Base-by-base conservation (phyloP, 768 basidiomycete species). In the Rhodotorula babjevae region DNA sequence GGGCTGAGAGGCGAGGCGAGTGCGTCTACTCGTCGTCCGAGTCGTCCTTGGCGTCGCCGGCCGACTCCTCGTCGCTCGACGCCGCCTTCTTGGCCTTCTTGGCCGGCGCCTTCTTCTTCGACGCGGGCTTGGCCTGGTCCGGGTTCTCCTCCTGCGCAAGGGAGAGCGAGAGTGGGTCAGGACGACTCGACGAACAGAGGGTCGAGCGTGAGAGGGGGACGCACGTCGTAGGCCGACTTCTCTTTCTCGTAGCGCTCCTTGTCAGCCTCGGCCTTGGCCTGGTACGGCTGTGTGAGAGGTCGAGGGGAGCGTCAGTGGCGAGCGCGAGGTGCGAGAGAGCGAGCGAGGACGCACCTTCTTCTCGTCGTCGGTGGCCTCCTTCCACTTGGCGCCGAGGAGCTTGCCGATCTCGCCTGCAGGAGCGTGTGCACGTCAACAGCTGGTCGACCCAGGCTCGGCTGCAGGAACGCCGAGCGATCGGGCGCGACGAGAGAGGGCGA, bases 301-400 rank as follows among this genome's bases (percentile, higher is more conserved):
- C 66, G 25, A 25, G 18, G 52, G 47, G 44, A 55, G 36, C 25
- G 65, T 29, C 55, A 53, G 61, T 56, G 27, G 23, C 23, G 33
- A 47, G 9, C 15, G 23, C 31, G 11, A 27, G 23, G 58, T 63
- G 42, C 33, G 60, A 29, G 21, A 31, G 42, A n/a, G 8, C 44
- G 31, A 53, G n/a, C 33, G 42, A 55, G 47, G 25, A 80, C 82
- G 58, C 63, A 91, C 92, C 87, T 91, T 91, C 85, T 93, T 95
- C 84, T 96, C 93, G 49, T 86, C 86, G 11, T 93, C 92, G 65
- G 87, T 87, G 78, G 96, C 86, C 81, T 92, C 92, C 85, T 96
- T 97, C 95, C 95, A 98, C 83, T 93, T 93, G 63, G 89, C 89
- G 55, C 95, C 95, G 70, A 98, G 88, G 59, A 96, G 85, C 83